These are phyloP conservation scores for Annulohypoxylon moriforme DNA, from an alignment of 495 filamentous ascomycete species.

Conservation along the genomic window DNA sequence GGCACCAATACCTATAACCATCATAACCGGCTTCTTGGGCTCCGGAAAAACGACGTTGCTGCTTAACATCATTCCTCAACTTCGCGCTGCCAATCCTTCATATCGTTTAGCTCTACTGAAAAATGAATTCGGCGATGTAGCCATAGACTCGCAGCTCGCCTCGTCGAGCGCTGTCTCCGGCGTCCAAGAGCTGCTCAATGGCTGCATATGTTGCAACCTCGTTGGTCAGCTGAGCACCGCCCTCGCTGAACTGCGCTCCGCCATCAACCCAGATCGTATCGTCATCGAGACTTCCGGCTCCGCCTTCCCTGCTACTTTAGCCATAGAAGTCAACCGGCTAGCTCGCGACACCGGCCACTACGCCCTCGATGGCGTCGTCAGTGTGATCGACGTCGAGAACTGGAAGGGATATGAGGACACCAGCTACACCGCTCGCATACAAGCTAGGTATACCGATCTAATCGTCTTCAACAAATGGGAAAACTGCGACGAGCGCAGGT, in stretches of 20 bases:
- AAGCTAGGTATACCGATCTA: slow-evolving; percentile 90
- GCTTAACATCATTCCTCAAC: slow-evolving; percentile 87
- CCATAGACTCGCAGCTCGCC: slow-evolving; percentile 91
- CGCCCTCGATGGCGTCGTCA: slow-evolving; percentile 88
- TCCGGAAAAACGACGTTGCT: slow-evolving; percentile 95
- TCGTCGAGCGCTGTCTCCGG: slow-evolving; percentile 83
- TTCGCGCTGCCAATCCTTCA: slow-evolving; percentile 67
- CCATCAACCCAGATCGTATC: slow-evolving; percentile 78
- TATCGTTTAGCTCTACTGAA: slow-evolving; percentile 96
- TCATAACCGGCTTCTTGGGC: slow-evolving; percentile 94
- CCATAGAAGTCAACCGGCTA: slow-evolving; percentile 92
- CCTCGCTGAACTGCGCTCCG: slow-evolving; percentile 72
- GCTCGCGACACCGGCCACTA: slow-evolving; percentile 72
- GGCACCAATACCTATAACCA: slow-evolving; percentile 87
- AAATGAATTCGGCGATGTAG: slow-evolving; percentile 97
- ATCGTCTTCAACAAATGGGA: slow-evolving; percentile 99
- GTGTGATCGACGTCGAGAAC: slow-evolving; percentile 96
- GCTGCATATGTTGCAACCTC: slow-evolving; percentile 98
- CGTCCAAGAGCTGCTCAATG: slow-evolving; percentile 90
- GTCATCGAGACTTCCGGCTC: slow-evolving; percentile 91
- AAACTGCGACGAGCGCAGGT: slow-evolving; percentile 70
- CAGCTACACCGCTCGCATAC: slow-evolving; percentile 83
- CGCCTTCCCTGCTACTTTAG: slow-evolving; percentile 89
- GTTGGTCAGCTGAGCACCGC: slow-evolving; percentile 89
- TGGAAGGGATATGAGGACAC: slow-evolving; percentile 97